Conservation (phyloP, 495 filamentous ascomycete species). For the Penicillium desertorum region DNA sequence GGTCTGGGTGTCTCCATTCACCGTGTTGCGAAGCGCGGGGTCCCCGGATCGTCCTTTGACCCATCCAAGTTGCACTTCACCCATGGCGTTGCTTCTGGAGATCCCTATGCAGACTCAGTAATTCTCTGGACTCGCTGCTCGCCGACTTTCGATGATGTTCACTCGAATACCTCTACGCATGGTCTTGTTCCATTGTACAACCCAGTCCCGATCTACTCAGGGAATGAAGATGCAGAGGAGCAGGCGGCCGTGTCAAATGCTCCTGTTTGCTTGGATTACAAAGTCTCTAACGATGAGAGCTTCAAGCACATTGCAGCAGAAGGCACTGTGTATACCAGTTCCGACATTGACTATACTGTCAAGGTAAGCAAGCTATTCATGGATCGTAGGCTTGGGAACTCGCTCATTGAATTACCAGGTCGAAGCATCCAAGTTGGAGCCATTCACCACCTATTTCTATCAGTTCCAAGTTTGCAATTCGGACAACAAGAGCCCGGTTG, state of each 20-base stretch:
- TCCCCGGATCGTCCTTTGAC: constrained; percentile 33
- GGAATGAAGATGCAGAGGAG: neutral
- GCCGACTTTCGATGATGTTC: constrained; percentile 51
- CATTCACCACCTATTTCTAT: constrained; percentile 60
- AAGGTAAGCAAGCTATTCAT: constrained; percentile 44
- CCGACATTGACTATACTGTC: constrained; percentile 68
- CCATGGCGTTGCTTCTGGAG: constrained; percentile 68
- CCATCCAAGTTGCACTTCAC: constrained; percentile 59
- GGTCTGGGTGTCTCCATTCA: constrained; percentile 46
- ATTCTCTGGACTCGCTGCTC: constrained; percentile 70
- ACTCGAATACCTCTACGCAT: constrained; percentile 55
- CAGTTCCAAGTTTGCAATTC: constrained; percentile 56
- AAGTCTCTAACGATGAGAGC: constrained; percentile 38
- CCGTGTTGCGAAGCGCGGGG: constrained; percentile 2
- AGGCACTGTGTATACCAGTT: constrained; percentile 59
- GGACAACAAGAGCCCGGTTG: constrained; percentile 44
- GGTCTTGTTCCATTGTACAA: constrained; percentile 55
- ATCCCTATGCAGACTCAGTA: constrained; percentile 62
- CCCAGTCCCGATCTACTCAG: constrained; percentile 20
- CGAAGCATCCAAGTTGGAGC: constrained; percentile 56
- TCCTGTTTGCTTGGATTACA: constrained; percentile 58
- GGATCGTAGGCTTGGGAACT: neutral
- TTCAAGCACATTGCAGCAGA: constrained; percentile 28
- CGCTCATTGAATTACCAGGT: constrained; percentile 38
- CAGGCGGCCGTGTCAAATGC: constrained; percentile 1